Conservation (phyloP, 2,329 filamentous ascomycete species). For the Camillea tinctor region DNA sequence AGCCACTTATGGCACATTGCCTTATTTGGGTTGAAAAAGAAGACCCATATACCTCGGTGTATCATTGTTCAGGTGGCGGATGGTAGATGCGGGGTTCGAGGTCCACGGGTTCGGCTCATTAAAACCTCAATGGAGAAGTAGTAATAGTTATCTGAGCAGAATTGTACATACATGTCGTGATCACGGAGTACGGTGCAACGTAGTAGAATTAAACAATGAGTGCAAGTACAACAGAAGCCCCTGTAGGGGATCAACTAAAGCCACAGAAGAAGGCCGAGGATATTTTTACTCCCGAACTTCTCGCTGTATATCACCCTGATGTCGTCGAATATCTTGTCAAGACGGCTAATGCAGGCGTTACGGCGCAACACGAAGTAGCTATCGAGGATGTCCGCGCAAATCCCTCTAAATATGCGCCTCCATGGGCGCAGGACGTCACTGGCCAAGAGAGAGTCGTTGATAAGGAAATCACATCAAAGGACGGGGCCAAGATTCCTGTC, state of each 20-base stretch:
- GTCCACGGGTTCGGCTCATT: not conserved
- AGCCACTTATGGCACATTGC: not conserved
- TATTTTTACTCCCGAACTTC: conserved; percentile 25
- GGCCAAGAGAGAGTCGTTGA: conserved; percentile 30
- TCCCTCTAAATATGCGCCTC: conserved; percentile 25
- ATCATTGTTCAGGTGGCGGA: not conserved
- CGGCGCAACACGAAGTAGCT: conserved; percentile 19
- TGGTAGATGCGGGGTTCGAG: not conserved
- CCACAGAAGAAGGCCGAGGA: conserved; percentile 19
- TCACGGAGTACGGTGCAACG: not conserved
- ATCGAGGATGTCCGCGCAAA: conserved; percentile 33
- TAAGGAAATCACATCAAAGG: conserved; percentile 26
- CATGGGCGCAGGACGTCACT: conserved; percentile 29
- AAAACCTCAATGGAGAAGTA: not conserved
- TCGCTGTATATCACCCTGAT: conserved; percentile 32
- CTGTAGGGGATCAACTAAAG: not conserved
- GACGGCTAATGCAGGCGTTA: conserved; percentile 19
- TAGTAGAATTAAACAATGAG: not conserved
- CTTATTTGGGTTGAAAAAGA: not conserved
- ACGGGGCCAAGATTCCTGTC: conserved; percentile 30
- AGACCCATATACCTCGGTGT: not conserved
- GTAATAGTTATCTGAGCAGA: not conserved
- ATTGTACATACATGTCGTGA: not conserved
- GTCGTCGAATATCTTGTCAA: conserved; percentile 30
- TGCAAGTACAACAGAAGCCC: not conserved